Percentiles rank a stretch among this genome's conserved stretches.
These are phyloP conservation scores for Suillus subaureus DNA, from an alignment of 768 basidiomycete genomes.

Conservation along the genomic window DNA sequence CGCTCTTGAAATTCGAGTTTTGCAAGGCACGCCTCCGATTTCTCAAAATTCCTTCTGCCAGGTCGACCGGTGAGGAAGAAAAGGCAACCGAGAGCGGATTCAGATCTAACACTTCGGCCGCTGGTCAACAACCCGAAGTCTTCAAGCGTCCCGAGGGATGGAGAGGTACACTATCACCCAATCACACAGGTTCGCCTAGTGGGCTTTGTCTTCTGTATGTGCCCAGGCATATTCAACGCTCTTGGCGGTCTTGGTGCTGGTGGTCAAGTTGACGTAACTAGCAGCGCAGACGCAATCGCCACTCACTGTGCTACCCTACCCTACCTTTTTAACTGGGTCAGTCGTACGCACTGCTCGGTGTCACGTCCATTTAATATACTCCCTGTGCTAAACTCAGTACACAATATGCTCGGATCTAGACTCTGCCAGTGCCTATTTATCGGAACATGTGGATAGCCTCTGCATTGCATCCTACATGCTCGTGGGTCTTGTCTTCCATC, in stretches of 20 bases:
- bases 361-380: slow-evolving; percentile 18
- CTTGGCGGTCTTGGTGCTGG: slow-evolving; percentile 74
- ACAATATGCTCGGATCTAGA: slow-evolving; percentile 78
- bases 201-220: slow-evolving; percentile 55
- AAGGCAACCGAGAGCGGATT: background rate
- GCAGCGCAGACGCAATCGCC: slow-evolving; percentile 68
- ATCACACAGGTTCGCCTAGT: slow-evolving; percentile 55
- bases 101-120: background rate
- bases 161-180: slow-evolving; percentile 54
- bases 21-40: background rate
- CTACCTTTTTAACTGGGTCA: slow-evolving; percentile 75
- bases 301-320: slow-evolving; percentile 64
- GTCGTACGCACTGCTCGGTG: slow-evolving; percentile 13
- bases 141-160: slow-evolving; percentile 49
- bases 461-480: slow-evolving; percentile 77
- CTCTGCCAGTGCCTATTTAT: slow-evolving; percentile 73
- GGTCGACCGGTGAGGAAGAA: background rate
- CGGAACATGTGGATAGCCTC: slow-evolving; percentile 73
- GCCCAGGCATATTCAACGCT: slow-evolving; percentile 67
- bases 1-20: background rate
- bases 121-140: slow-evolving; percentile 25
- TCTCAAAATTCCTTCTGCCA: background rate
- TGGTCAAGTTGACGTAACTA: slow-evolving; percentile 64
- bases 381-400: slow-evolving; percentile 59
- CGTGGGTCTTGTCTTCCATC: slow-evolving; percentile 25